Percentiles rank a stretch among this genome's conserved stretches.
Conservation (phyloP, 2,329 filamentous ascomycete genomes). For the Metarhizium guizhouense region DNA sequence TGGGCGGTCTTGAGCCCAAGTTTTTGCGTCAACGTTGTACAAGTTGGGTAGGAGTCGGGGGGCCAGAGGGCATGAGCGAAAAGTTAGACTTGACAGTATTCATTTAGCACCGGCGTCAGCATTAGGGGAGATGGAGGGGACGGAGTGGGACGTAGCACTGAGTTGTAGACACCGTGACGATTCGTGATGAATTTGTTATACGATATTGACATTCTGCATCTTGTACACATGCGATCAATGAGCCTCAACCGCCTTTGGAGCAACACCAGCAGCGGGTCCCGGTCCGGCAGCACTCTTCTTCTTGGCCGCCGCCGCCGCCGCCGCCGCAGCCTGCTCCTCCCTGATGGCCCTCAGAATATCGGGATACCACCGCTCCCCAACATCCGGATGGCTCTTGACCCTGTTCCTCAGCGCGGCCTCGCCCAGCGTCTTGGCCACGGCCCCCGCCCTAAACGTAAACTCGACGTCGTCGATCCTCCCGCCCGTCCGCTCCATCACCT, state of each 20-base stretch:
- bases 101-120: slow-evolving; percentile 6
- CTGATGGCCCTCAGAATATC: slow-evolving; percentile 50
- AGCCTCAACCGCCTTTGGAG: slow-evolving; percentile 20
- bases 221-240: slow-evolving; percentile 1
- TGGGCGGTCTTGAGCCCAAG: not conserved
- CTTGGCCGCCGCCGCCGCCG: slow-evolving; percentile 13
- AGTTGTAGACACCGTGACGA: not conserved
- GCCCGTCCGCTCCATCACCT: slow-evolving; percentile 46
- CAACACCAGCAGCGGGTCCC: slow-evolving; percentile 11
- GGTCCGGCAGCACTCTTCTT: slow-evolving; percentile 21
- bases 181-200: not conserved
- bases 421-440: slow-evolving; percentile 58
- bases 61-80: not conserved
- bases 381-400: slow-evolving; percentile 80
- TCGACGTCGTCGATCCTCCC: slow-evolving; percentile 67
- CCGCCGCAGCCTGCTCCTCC: slow-evolving; percentile 43
- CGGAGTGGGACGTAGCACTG: not conserved
- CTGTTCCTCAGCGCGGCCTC: slow-evolving; percentile 80
- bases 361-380: slow-evolving; percentile 73
- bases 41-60: not conserved
- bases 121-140: not conserved
- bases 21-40: not conserved
- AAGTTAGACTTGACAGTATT: not conserved
- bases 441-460: slow-evolving; percentile 71
- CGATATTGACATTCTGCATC: not conserved